Percentiles rank a stretch among this genome's conserved stretches.
Evolutionary conservation across 169 alveolate genomes (phyloP).

Genomic region (Cryptosporidium sp.): DNA sequence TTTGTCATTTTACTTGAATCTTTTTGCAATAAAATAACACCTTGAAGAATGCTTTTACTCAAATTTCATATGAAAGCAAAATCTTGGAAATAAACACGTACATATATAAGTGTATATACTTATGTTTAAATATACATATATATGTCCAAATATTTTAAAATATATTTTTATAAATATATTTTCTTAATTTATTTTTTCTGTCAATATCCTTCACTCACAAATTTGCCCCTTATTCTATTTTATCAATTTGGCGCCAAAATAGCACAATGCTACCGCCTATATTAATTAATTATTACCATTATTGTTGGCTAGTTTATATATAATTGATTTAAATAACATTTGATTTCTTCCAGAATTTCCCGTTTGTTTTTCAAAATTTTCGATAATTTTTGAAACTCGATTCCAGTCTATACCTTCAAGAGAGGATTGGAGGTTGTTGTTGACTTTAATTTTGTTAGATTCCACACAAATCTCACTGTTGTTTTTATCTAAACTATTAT

Average conservation of each 20-base stretch:
- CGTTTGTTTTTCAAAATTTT: slow-evolving; percentile 31
- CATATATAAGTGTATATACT: too few species aligned
- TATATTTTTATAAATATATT: too few species aligned
- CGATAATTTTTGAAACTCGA: slow-evolving; percentile 22
- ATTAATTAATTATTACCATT: neutral
- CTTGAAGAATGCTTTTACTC: neutral
- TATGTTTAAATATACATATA: too few species aligned
- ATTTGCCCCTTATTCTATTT: neutral
- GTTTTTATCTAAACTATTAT: neutral
- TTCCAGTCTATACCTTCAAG: slow-evolving; percentile 26
- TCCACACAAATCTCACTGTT: neutral
- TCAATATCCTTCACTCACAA: neutral
- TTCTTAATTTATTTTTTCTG: too few species aligned
- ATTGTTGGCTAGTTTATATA: slow-evolving; percentile 1
- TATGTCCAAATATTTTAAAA: neutral
- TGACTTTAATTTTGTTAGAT: neutral
- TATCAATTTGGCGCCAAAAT: neutral
- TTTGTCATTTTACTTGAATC: neutral
- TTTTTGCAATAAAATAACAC: neutral
- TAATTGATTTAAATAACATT: slow-evolving; percentile 19
- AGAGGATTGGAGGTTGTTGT: neutral
- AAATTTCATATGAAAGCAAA: neutral
- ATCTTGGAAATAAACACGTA: neutral
- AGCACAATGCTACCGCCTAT: neutral
- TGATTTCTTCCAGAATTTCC: neutral